These are phyloP conservation scores for Oryza australiensis DNA, from an alignment of 176 grass and related monocot genomes.

Conservation along the genomic window DNA sequence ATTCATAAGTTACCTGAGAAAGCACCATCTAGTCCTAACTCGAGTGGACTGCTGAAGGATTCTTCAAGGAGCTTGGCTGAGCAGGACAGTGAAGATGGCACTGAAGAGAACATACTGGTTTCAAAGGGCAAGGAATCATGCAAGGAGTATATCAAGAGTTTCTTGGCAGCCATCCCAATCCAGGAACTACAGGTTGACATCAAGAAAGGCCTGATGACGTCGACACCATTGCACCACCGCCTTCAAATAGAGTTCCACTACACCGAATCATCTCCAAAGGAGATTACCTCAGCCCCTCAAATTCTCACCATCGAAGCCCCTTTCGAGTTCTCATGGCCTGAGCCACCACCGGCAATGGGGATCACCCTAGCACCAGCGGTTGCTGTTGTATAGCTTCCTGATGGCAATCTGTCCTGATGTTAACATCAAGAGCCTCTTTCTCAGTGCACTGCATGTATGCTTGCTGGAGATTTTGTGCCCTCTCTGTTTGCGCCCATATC, in stretches of 20 bases:
- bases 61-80: slow-evolving; percentile 32
- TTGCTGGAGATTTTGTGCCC: slow-evolving; percentile 34
- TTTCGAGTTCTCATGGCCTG: slow-evolving; percentile 57
- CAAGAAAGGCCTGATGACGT: slow-evolving; percentile 48
- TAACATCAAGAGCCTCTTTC: slow-evolving; percentile 18
- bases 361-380: slow-evolving; percentile 24
- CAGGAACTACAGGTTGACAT: slow-evolving; percentile 72
- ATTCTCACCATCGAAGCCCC: slow-evolving; percentile 5
- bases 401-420: background rate
- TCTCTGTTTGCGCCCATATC: slow-evolving; percentile 1
- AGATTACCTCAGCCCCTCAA: slow-evolving; percentile 13
- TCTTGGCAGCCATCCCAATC: slow-evolving; percentile 81
- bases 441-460: background rate
- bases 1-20: slow-evolving; percentile 47
- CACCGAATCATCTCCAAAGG: slow-evolving; percentile 31
- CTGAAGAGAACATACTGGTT: slow-evolving; percentile 35
- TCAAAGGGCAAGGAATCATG: slow-evolving; percentile 64
- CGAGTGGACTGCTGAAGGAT: slow-evolving; percentile 47
- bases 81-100: slow-evolving; percentile 28
- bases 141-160: slow-evolving; percentile 88
- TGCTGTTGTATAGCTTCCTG: slow-evolving; percentile 32
- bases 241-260: slow-evolving; percentile 95
- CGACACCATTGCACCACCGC: slow-evolving; percentile 56
- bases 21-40: slow-evolving; percentile 39
- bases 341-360: slow-evolving; percentile 20